Evolutionary conservation across 2,329 filamentous ascomycete genomes (phyloP).

Genomic region (Phoma herbarum): DNA sequence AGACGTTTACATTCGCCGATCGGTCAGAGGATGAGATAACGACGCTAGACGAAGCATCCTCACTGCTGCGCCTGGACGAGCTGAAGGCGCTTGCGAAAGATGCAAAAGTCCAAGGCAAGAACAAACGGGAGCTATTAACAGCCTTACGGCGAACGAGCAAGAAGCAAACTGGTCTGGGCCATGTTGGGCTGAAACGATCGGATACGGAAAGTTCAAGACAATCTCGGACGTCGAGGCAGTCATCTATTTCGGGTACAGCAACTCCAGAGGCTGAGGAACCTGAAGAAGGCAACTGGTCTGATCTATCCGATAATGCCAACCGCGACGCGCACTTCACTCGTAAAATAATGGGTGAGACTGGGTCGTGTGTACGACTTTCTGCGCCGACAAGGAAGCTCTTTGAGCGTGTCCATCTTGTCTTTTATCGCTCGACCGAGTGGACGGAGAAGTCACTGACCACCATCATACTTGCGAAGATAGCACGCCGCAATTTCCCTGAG

Average conservation of each 20-base stretch:
- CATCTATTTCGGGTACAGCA: slow-evolving; percentile 51
- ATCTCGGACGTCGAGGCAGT: slow-evolving; percentile 61
- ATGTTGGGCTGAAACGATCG: slow-evolving; percentile 71
- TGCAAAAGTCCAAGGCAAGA: slow-evolving; percentile 85
- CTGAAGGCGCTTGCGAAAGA: slow-evolving; percentile 85
- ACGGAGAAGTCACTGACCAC: slow-evolving; percentile 95
- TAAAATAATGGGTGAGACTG: slow-evolving; percentile 80
- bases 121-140: slow-evolving; percentile 79
- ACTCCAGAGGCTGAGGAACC: slow-evolving; percentile 50
- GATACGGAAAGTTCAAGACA: slow-evolving; percentile 65
- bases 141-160: slow-evolving; percentile 78
- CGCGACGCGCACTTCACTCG: slow-evolving; percentile 77
- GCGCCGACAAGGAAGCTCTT: slow-evolving; percentile 79
- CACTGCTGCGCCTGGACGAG: slow-evolving; percentile 85
- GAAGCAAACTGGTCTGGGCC: slow-evolving; percentile 78
- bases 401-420: slow-evolving; percentile 92
- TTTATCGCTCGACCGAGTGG: slow-evolving; percentile 96
- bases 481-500: slow-evolving; percentile 83
- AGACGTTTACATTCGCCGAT: slow-evolving; percentile 81
- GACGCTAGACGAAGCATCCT: slow-evolving; percentile 82
- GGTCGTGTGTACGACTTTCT: slow-evolving; percentile 84
- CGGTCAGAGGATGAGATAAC: slow-evolving; percentile 75
- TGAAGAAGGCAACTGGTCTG: slow-evolving; percentile 42
- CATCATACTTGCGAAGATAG: slow-evolving; percentile 91
- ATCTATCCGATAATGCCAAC: slow-evolving; percentile 62